These are phyloP conservation scores for Entelexis sorbosivorans DNA, from an alignment of 1,139 yeast genomes.

Conservation along the genomic window DNA sequence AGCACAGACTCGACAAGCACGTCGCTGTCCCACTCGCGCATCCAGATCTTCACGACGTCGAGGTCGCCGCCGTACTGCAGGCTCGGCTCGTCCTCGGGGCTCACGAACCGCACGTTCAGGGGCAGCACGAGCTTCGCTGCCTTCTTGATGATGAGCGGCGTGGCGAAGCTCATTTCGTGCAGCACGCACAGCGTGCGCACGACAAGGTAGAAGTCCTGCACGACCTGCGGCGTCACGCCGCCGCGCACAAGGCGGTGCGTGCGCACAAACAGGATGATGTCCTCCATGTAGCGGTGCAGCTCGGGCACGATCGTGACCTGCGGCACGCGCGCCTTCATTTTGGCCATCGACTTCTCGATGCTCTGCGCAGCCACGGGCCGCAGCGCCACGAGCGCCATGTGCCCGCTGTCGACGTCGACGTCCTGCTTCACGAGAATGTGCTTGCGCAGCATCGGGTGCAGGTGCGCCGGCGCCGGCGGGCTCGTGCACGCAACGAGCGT, in stretches of 20 bases:
- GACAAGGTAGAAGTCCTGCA: conserved; percentile 36
- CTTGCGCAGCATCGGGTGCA: conserved; percentile 16
- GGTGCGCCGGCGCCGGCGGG: background rate
- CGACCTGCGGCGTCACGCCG: conserved; percentile 41
- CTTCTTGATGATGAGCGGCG: conserved; percentile 41
- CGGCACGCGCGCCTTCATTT: background rate
- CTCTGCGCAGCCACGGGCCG: background rate
- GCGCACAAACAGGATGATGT: conserved; percentile 41
- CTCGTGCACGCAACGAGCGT: conserved; percentile 14
- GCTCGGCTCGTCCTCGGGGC: conserved; percentile 40
- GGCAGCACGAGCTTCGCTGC: conserved; percentile 43
- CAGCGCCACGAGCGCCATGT: conserved; percentile 11
- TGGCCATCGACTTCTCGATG: background rate
- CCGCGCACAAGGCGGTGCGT: conserved; percentile 41
- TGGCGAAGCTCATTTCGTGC: conserved; percentile 36
- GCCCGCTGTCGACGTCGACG: conserved; percentile 6
- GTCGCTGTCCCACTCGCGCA: conserved; percentile 37
- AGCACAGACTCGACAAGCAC: conserved; percentile 42
- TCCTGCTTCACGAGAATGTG: conserved; percentile 13
- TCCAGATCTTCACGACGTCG: conserved; percentile 34
- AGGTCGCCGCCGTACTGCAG: conserved; percentile 45
- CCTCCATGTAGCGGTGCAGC: conserved; percentile 43
- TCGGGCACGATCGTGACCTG: conserved; percentile 34
- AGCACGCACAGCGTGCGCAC: conserved; percentile 36
- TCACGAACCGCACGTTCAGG: conserved; percentile 33